Evolutionary conservation across 768 basidiomycete species (phyloP), one percentile per base, ranked within the genome.

Genomic region (Lactarius akahatsu): DNA sequence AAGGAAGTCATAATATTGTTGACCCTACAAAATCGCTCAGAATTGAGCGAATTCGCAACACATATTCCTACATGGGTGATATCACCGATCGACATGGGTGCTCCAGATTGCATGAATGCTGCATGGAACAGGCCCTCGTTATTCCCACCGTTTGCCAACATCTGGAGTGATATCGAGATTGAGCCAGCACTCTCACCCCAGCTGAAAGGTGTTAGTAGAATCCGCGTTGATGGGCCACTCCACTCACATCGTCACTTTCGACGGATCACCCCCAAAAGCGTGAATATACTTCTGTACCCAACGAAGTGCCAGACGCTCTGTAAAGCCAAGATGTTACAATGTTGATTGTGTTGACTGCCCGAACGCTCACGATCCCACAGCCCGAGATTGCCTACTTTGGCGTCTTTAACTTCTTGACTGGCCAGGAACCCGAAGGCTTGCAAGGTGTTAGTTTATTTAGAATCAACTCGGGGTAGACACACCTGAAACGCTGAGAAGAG

Each of bases 281-380:
- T 73, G 70, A 64, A 90, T 87, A 71, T 90, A 85, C 71, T 85
- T 83, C 67, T 87, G 83, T 2, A 90, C 76, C 88, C 89, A 90
- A 61, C 82, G 74, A 3, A 91, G 71, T 2, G 86, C 86, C 47
- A 82, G 74, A 20, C 84, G 79, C 72, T 86, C 83, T 88, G 73
- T 64, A 65, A 30, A 34, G 9, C 10, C 40, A 28, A 32, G 26
- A 28, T 16, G 47, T 7, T 55, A 18, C 11, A 13, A 15, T 1
- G 1, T 34, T 6, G 59, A 13, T 13, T 23, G 54, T 45, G 59
- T 26, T 16, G 43, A 32, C 26, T 23, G 10, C 1, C 38, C 6
- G 34, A 20, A 23, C 6, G 76, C 83, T 73, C 70, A 84, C 84
- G 84, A 75, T 90, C 87, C 64, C 82, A 82, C n/a, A 90, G 75